Evolutionary conservation across 2,329 filamentous ascomycete species (phyloP), one percentile per base, ranked within the genome.

Genomic region (Cordyceps pruinosa): DNA sequence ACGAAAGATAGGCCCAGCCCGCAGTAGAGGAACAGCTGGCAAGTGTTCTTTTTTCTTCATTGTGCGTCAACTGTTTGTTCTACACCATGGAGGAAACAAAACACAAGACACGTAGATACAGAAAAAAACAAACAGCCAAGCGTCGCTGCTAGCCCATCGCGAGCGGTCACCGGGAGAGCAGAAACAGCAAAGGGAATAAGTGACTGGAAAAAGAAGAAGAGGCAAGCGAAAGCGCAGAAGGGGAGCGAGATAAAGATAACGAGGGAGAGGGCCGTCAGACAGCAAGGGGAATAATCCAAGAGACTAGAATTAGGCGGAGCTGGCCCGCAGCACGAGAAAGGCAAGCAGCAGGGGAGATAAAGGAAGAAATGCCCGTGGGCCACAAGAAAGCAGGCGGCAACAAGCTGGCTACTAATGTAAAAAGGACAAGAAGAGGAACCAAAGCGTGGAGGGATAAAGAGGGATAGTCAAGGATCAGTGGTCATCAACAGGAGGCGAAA

Each of bases 371-470:
- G 51, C 51, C 51, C 51, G 51, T 35, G 19, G 41, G 51, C 51
- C 37, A 15, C 28, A 52, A 25, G 15, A 44, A 51, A 42, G 17
- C 30, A 21, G 39, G 37, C 37, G 19, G 19, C 39, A 32, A 37
- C n/a, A 44, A 48, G 48, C 51, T 34, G 21, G 51, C 51, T 54
- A 41, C 51, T 54, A 41, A 55, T 46, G 51, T 46, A 17, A 17
- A 34, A 39, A 55, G 32, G 46, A 48, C 28, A 28, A 28, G 41
- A 50, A 57, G 54, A 55, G 58, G 55, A 58, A 58, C 35, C 57
- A 57, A 48, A 55, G 37, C 34, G 57, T 34, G 39, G 39, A 53
- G 21, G 30, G 34, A n/a, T n/a, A 12, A 19, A 21, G 21, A 34
- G 21, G 5, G 13, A 23, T 32, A 32, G 44, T n/a, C 35, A 19